A percentile compares a stretch with the other conserved stretches of the same genome.
Conservation (phyloP, 2,329 filamentous ascomycete species). For the Talaromyces marneffei region DNA sequence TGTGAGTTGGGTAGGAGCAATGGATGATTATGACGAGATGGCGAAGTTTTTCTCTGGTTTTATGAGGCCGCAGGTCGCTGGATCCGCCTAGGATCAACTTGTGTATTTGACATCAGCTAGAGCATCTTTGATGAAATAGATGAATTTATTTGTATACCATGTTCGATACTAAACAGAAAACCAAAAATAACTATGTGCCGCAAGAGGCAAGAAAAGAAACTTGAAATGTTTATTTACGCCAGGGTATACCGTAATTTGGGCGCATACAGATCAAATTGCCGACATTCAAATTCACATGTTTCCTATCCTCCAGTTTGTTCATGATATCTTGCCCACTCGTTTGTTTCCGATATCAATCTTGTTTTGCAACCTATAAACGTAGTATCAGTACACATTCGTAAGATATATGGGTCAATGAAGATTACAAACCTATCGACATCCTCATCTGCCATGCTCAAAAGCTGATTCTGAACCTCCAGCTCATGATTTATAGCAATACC, state of each 20-base stretch:
- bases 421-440: conserved; percentile 47
- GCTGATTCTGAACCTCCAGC: conserved; percentile 55
- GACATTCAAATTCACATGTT: not conserved
- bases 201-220: not conserved
- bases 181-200: not conserved
- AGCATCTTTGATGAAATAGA: not conserved
- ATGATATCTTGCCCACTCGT: conserved; percentile 44
- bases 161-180: not conserved
- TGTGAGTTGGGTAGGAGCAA: not conserved
- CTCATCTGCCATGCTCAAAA: conserved; percentile 54
- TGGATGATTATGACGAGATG: not conserved
- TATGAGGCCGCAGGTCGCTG: not conserved
- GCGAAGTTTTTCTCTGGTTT: not conserved
- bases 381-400: not conserved
- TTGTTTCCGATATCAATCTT: conserved; percentile 46
- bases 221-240: not conserved
- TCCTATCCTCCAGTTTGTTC: conserved; percentile 7
- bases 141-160: not conserved
- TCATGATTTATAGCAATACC: conserved; percentile 59
- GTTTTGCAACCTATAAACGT: conserved; percentile 25
- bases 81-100: not conserved
- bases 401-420: conserved; percentile 13
- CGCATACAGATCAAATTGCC: not conserved
- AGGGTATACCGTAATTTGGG: not conserved
- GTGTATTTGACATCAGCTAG: not conserved